Evolutionary conservation across 192 early-diverging fungal species (phyloP), one percentile per base, ranked within the genome.

Genomic region (Backusella macrospora): DNA sequence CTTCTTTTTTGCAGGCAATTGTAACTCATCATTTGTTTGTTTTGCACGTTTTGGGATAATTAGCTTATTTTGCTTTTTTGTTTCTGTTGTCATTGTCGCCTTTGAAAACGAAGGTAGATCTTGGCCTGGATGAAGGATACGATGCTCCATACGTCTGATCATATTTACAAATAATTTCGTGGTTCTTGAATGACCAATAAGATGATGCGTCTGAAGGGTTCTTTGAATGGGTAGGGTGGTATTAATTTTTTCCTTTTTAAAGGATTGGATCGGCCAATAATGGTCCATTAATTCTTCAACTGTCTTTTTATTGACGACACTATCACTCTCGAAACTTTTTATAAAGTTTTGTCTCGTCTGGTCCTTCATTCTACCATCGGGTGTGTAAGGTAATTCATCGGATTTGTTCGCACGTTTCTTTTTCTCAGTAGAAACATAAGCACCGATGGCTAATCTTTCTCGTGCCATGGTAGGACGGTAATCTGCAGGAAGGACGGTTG

Each of bases 401-500:
- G 73, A 67, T 29, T 83, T 79, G 48, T 9, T 5, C 1, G 43
- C 16, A 64, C 82, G 77, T 40, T 76, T 62, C 3, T 66, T 44
- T 44, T 86, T 79, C n/a, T 73, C 49, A 42, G 34, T 70, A 18
- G 38, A 49, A 21, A 66, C 62, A 67, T 85, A 89, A 15, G 72
- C 68, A 0, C 83, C 81, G 23, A 93, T 89, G 16, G 76, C 76
- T 16, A 93, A 64, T 39, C 76, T 65, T 68, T 84, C 72, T 16
- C 85, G 76, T n/a, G 82, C 79, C 43, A 84, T 85, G 0, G 73
- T 74, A 6, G 92, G 92, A 23, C 46, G 43, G 2, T 79, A 75
- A 1, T 76, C 76, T 12, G 39, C 13, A 0, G 93, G 93, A 0
- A 93, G 46, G 62, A 93, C 78, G 3, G 81, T 69, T 1, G 84